Percentiles rank a stretch among this genome's conserved stretches.
Evolutionary conservation across 352 stramenopile species (phyloP).

Genomic region (Peronosclerospora sorghi): DNA sequence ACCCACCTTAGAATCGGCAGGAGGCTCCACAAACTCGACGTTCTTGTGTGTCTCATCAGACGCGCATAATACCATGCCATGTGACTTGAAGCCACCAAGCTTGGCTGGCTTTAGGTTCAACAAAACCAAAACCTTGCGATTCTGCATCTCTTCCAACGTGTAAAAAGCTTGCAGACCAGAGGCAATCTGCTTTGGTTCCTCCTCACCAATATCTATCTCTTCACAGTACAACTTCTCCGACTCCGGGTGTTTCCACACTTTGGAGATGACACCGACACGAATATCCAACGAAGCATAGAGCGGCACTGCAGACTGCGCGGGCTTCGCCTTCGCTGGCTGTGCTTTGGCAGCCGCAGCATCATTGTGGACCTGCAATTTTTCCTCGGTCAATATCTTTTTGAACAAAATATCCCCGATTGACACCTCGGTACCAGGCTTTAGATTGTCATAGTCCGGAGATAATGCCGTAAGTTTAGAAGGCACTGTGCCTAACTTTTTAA

Average conservation of each 20-base stretch:
- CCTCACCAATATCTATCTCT: slow-evolving; percentile 96
- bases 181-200: slow-evolving; percentile 89
- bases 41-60: slow-evolving; percentile 78
- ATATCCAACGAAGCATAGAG: slow-evolving; percentile 76
- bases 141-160: slow-evolving; percentile 91
- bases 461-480: slow-evolving; percentile 68
- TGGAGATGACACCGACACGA: slow-evolving; percentile 68
- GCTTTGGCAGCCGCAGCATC: slow-evolving; percentile 41
- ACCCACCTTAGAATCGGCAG: slow-evolving; percentile 84
- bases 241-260: slow-evolving; percentile 78
- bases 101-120: slow-evolving; percentile 98
- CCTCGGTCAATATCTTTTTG: slow-evolving; percentile 79
- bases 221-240: slow-evolving; percentile 96
- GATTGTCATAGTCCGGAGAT: slow-evolving; percentile 84
- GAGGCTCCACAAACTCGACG: slow-evolving; percentile 92
- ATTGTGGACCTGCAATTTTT: slow-evolving; percentile 56
- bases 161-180: slow-evolving; percentile 94
- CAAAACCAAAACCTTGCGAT: slow-evolving; percentile 91
- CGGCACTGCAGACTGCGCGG: slow-evolving; percentile 39
- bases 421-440: slow-evolving; percentile 84
- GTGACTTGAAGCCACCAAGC: slow-evolving; percentile 92
- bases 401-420: slow-evolving; percentile 93
- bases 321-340: slow-evolving; percentile 28
- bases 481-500: slow-evolving; percentile 89
- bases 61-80: slow-evolving; percentile 96